These are phyloP conservation scores for Peribolospora kevripleyi DNA, from an alignment of 768 basidiomycete species.

Conservation along the genomic window DNA sequence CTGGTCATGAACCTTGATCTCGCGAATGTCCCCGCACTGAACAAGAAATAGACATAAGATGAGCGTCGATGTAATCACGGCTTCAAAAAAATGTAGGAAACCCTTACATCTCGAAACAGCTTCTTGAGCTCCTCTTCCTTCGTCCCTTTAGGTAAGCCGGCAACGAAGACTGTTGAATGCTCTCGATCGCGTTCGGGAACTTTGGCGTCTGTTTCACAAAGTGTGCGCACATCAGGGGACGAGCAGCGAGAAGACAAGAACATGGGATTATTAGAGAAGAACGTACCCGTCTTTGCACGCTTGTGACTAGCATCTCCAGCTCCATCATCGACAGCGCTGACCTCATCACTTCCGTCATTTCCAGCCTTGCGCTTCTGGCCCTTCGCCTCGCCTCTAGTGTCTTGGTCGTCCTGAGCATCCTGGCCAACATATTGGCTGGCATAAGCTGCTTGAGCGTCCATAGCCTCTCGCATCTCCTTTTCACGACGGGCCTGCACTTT, in stretches of 20 bases:
- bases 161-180: constrained; percentile 72
- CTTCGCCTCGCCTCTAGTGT: not conserved
- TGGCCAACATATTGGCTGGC: constrained; percentile 27
- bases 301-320: not conserved
- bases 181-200: constrained; percentile 47
- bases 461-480: no score
- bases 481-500: constrained; percentile 17
- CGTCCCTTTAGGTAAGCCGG: constrained; percentile 34
- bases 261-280: no score
- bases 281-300: no score
- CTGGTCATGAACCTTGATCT: constrained; percentile 49
- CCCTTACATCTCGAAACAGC: constrained; percentile 65
- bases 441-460: not conserved
- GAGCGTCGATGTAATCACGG: not conserved
- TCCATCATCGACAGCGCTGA: constrained; percentile 3
- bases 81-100: not conserved
- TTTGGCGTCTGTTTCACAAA: no score
- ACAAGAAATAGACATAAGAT: not conserved
- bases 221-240: no score
- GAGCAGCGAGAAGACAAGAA: no score
- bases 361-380: constrained; percentile 14
- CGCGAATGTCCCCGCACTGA: constrained; percentile 69
- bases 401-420: constrained; percentile 23
- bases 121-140: constrained; percentile 37
- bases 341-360: no score